These are phyloP conservation scores for Zygoascus sp. DNA, from an alignment of 1,139 yeast genomes.

Conservation along the genomic window DNA sequence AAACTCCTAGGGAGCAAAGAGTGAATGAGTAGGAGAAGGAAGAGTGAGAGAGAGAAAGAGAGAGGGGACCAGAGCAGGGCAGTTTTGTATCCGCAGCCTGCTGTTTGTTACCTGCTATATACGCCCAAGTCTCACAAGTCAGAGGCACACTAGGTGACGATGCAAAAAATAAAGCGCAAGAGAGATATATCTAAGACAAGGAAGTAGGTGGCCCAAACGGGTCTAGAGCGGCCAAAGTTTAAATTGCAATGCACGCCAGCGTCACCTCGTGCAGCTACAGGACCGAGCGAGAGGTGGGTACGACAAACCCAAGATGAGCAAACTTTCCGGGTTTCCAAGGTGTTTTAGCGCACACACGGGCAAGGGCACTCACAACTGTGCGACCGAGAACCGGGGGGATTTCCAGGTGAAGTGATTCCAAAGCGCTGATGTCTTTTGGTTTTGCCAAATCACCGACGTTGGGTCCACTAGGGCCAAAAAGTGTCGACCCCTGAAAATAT, in stretches of 20 bases:
- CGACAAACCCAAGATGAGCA: neutral
- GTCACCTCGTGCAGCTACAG: neutral
- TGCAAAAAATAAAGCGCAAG: neutral
- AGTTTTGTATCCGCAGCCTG: neutral
- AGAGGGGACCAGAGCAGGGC: neutral
- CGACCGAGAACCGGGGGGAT: too few species aligned
- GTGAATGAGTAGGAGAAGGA: too few species aligned
- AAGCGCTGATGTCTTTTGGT: too few species aligned
- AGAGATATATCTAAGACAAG: neutral
- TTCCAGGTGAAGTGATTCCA: too few species aligned
- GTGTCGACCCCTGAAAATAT: neutral
- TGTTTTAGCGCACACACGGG: too few species aligned
- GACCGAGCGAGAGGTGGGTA: neutral
- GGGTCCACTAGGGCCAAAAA: too few species aligned
- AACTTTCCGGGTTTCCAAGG: too few species aligned
- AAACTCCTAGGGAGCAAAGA: too few species aligned
- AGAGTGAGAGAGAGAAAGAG: neutral
- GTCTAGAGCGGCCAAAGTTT: slow-evolving; percentile 1
- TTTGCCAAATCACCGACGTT: too few species aligned
- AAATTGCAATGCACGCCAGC: slow-evolving; percentile 1
- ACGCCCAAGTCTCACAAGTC: slow-evolving; percentile 1
- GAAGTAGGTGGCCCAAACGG: neutral
- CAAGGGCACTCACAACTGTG: too few species aligned
- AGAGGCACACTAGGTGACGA: neutral
- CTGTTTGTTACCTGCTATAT: neutral